Base-by-base conservation (phyloP, 2,329 filamentous ascomycete genomes). In the Aspergillus texensis region DNA sequence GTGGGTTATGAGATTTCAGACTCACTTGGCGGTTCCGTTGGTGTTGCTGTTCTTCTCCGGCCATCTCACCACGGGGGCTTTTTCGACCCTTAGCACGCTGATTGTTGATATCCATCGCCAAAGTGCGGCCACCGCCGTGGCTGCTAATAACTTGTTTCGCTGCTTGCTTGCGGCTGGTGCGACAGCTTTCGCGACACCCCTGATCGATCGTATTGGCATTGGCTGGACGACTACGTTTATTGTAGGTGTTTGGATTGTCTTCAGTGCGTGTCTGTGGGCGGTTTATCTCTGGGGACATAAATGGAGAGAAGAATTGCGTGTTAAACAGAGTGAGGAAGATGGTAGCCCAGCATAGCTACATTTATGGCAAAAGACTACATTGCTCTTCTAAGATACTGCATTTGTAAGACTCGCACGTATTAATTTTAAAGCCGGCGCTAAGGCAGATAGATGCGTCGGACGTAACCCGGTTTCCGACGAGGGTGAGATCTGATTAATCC, bases 31-130 rank as follows among this genome's bases (percentile, higher is more conserved):
- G 0, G 77, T 68, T 0, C 70, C 75, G 6, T 65, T 79, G 1
- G 70, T 79, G 19, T 65, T 78, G 30, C 64, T 76, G 3, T 79
- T 79, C 54, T 69, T 78, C 36, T 70, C 54, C 58, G 56, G 77
- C 58, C 30, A 80, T 72, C 59, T 72, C 61, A 60, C 68, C 75
- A 75, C 62, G 63, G 76, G 41, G 65, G 65, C 75, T 0, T 81
- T 78, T 60, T 79, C 81, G 48, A 72, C 75, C 10, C 68, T 80
- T 10, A 82, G 77, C 48, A 81, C 82, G 0, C 67, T 86, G 54
- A 73, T 83, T 30, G 73, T 82, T 0, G 81, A 82, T 66, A 72
- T 80, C 14, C 65, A 74, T 54, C 52, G 64, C 6, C 48, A 67
- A 16, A 67, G 66, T 54, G 58, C 68, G 6, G 70, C 71, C 1